These are phyloP conservation scores for Coffea eugenioides DNA, from an alignment of 257 asterid genomes.

Conservation along the genomic window DNA sequence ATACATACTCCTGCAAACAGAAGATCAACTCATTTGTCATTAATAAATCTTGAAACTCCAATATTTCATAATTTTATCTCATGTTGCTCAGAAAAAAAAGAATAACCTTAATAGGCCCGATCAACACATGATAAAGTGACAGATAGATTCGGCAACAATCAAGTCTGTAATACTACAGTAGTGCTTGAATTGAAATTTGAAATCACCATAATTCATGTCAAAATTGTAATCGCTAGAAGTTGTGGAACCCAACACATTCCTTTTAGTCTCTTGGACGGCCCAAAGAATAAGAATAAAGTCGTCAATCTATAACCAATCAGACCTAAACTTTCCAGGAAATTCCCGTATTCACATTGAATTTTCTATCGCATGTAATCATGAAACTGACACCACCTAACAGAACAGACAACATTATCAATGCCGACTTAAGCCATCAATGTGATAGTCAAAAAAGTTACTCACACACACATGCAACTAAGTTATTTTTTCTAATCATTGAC, in stretches of 20 bases:
- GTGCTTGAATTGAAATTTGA: background rate
- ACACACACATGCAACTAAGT: background rate
- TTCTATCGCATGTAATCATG: background rate
- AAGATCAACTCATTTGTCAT: conserved; percentile 8
- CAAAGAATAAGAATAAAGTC: background rate
- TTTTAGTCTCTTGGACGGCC: background rate
- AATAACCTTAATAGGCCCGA: background rate
- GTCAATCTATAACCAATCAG: conserved; percentile 7
- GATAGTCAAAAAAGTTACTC: background rate
- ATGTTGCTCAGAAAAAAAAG: background rate
- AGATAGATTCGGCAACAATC: no score
- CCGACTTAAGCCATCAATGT: background rate
- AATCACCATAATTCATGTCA: background rate
- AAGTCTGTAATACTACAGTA: background rate
- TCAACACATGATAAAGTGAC: background rate
- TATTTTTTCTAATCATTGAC: background rate
- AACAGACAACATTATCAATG: no score
- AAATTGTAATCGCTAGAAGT: background rate
- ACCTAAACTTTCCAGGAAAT: conserved; percentile 8
- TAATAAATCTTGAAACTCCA: conserved; percentile 31
- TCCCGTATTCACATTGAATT: conserved; percentile 4
- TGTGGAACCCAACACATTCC: background rate
- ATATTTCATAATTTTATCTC: background rate
- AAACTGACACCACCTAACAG: background rate
- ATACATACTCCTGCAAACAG: conserved; percentile 76